Evolutionary conservation across 768 basidiomycete species (phyloP), one percentile per base, ranked within the genome.

Genomic region (Phlebiopsis gigantea): DNA sequence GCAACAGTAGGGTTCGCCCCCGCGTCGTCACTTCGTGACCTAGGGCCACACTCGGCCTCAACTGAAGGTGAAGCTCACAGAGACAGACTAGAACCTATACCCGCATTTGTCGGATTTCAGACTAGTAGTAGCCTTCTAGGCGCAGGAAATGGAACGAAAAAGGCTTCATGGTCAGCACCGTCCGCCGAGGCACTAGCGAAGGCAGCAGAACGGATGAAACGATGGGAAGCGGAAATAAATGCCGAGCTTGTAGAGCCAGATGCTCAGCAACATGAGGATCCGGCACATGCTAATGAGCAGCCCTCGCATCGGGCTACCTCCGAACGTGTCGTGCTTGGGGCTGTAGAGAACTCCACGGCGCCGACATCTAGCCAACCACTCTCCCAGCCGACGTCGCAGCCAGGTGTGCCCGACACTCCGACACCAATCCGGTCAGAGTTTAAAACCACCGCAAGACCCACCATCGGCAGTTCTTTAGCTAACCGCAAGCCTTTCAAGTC

Each of bases 401-500:
- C 34, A 39, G 34, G 34, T 3, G 34, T 39, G 17, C 61, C 63
- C 0, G 62, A 62, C 14, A 67, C 60, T 3, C 64, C 65, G 7
- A 63, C 49, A 17, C 63, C 64, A 12, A 56, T 58, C 45, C 53
- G 51, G 17, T 22, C 54, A n/a, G 30, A 43, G 15, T 5, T 54
- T 31, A 56, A 29, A 12, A 24, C 26, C 9, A 29, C 49, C 8
- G 29, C 50, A 17, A 8, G 61, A 1, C 25, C 31, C 24, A 41
- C 30, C 44, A 47, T 46, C 0, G 57, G 57, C 14, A 45, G 61
- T 46, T 47, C 49, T 26, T 39, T 39, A 17, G 61, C 51, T 19
- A 63, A 61, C 59, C 59, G 58, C 42, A 66, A 62, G 49, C 61
- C 63, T 1, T 69, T 69, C 68, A 68, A 65, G 55, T 65, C 68